A percentile compares a stretch with the other conserved stretches of the same genome.
These are phyloP conservation scores for Chaetoceros muelleri DNA, from an alignment of 108 stramenopile genomes.

Conservation along the genomic window DNA sequence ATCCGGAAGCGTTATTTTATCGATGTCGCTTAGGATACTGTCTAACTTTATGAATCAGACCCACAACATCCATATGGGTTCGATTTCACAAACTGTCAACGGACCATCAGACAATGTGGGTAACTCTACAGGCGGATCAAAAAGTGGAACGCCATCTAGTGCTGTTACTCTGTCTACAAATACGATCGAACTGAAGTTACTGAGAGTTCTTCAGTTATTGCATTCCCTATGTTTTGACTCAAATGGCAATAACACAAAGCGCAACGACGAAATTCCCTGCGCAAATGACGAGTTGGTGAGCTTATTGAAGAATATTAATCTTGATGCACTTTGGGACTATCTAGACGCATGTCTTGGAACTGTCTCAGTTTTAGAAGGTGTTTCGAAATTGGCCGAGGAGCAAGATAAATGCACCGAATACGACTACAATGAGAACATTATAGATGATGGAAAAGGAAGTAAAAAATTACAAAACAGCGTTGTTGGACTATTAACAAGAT, in stretches of 20 bases:
- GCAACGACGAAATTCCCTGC: conserved; percentile 18
- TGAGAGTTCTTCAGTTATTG: conserved; percentile 83
- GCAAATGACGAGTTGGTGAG: conserved; percentile 54
- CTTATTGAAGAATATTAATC: conserved; percentile 51
- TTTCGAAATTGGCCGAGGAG: conserved; percentile 47
- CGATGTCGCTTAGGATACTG: too few relatives aligned
- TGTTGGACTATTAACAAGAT: conserved; percentile 78
- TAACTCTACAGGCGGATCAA: not conserved
- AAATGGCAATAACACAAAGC: conserved; percentile 33
- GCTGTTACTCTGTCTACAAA: conserved; percentile 80
- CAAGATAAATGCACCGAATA: conserved; percentile 21
- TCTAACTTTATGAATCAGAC: too few relatives aligned
- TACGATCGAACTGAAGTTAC: conserved; percentile 79
- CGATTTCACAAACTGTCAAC: too few relatives aligned
- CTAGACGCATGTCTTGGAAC: conserved; percentile 60
- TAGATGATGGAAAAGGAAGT: conserved; percentile 11
- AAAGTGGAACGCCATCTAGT: conserved; percentile 36
- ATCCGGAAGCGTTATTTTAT: conserved; percentile 12
- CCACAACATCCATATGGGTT: too few relatives aligned
- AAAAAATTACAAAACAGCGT: conserved; percentile 82
- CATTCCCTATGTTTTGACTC: conserved; percentile 52
- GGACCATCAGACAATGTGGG: too few relatives aligned
- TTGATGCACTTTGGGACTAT: conserved; percentile 74
- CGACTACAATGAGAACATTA: conserved; percentile 15
- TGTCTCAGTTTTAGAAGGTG: conserved; percentile 83